Evolutionary conservation across 2,329 filamentous ascomycete species (phyloP).

Genomic region (Venturiaceae sp.): DNA sequence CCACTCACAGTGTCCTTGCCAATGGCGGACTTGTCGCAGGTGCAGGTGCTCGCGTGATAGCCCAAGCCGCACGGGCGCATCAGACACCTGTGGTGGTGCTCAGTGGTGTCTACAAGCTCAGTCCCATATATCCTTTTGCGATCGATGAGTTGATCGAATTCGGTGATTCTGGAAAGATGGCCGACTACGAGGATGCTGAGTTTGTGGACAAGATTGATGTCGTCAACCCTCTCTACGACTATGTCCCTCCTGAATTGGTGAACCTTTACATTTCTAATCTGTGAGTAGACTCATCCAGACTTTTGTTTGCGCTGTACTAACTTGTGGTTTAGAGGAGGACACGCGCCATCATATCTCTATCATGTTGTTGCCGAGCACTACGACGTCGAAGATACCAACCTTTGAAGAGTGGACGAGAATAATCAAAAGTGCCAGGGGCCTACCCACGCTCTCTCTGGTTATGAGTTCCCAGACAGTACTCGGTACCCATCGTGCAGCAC

Average conservation of each 20-base stretch:
- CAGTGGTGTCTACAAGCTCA: slow-evolving; percentile 87
- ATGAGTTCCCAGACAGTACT: not conserved
- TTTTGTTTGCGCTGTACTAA: slow-evolving; percentile 15
- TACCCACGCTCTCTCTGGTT: not conserved
- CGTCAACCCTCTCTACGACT: slow-evolving; percentile 71
- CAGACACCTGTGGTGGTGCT: slow-evolving; percentile 81
- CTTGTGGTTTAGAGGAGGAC: slow-evolving; percentile 43
- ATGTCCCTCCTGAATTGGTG: slow-evolving; percentile 65
- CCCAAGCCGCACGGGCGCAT: slow-evolving; percentile 73
- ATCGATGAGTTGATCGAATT: slow-evolving; percentile 77
- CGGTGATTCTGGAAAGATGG: slow-evolving; percentile 67
- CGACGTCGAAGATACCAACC: slow-evolving; percentile 59
- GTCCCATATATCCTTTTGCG: slow-evolving; percentile 78
- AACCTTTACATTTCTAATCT: slow-evolving; percentile 81
- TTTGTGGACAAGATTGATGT: slow-evolving; percentile 71
- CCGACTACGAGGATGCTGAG: slow-evolving; percentile 68
- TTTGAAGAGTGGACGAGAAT: slow-evolving; percentile 16
- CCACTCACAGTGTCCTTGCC: slow-evolving; percentile 76
- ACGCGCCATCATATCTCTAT: slow-evolving; percentile 63
- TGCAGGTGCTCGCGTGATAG: slow-evolving; percentile 73
- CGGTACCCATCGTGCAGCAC: not conserved
- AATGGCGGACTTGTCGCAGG: slow-evolving; percentile 81
- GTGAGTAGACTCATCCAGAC: slow-evolving; percentile 35
- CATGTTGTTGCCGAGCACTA: slow-evolving; percentile 68
- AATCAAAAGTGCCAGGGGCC: not conserved